These are phyloP conservation scores for Rhodamnia argentea DNA, from an alignment of 345 rosid genomes.

Conservation along the genomic window DNA sequence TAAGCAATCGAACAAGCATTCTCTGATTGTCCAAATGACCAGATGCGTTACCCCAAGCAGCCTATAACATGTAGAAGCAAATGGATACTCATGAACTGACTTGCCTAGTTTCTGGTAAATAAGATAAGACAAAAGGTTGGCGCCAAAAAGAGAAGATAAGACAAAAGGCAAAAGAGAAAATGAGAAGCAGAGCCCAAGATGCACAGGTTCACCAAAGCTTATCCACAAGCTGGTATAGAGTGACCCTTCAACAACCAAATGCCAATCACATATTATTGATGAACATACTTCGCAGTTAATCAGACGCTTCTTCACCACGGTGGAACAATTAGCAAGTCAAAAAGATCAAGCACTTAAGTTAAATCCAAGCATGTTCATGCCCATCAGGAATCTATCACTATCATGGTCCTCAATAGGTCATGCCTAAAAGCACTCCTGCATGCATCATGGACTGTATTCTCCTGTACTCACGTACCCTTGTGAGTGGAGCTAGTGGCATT, in stretches of 20 bases:
- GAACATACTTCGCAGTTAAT: neutral
- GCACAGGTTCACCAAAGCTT: neutral
- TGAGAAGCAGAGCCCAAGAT: neutral
- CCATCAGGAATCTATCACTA: neutral
- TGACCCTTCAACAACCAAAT: neutral
- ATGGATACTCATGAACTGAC: neutral
- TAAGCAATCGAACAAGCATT: neutral
- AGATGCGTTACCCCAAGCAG: neutral
- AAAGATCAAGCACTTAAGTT: neutral
- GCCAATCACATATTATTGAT: neutral
- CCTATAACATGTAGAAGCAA: neutral
- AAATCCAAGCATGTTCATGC: neutral
- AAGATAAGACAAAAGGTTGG: neutral
- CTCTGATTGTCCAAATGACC: neutral
- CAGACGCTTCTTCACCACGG: neutral
- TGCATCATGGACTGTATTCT: no score
- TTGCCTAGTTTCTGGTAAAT: neutral
- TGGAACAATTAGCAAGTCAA: neutral
- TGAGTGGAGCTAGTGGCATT: no score
- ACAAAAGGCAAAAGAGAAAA: neutral
- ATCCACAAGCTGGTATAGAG: neutral
- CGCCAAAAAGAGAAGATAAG: neutral
- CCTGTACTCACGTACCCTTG: no score
- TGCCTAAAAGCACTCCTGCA: neutral
- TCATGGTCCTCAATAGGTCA: neutral